Percentiles rank a stretch among this genome's conserved stretches.
Evolutionary conservation across 495 filamentous ascomycete species (phyloP).

Genomic region (Penicillium paxilli): DNA sequence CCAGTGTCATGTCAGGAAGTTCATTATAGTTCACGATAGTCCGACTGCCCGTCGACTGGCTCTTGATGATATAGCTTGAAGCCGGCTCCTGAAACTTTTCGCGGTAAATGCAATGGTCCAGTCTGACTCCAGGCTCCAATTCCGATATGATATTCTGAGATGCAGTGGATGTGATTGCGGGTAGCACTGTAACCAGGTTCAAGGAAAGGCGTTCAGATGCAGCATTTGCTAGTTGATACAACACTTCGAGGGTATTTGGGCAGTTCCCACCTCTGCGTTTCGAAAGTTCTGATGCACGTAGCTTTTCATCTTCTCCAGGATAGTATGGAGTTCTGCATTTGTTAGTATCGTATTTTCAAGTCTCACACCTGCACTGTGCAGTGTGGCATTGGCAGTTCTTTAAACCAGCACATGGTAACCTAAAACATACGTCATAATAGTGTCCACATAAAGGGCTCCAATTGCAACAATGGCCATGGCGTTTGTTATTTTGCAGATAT

Average conservation of each 20-base stretch:
- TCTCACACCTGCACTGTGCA: too few species aligned
- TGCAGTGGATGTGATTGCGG: slow-evolving; percentile 36
- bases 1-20: slow-evolving; percentile 61
- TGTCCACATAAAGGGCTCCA: slow-evolving; percentile 69
- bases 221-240: slow-evolving; percentile 53
- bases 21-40: slow-evolving; percentile 72
- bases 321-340: slow-evolving; percentile 58
- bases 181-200: slow-evolving; percentile 45
- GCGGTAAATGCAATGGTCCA: slow-evolving; percentile 60
- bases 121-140: slow-evolving; percentile 45
- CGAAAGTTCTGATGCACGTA: slow-evolving; percentile 58
- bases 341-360: background rate
- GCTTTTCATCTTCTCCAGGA: slow-evolving; percentile 69
- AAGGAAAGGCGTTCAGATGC: slow-evolving; percentile 18
- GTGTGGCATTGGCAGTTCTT: background rate
- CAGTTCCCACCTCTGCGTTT: slow-evolving; percentile 72
- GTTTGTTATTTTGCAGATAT: background rate
- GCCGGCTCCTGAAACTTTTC: slow-evolving; percentile 55
- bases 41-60: slow-evolving; percentile 55
- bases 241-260: slow-evolving; percentile 68
- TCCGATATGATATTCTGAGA: slow-evolving; percentile 38
- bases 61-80: slow-evolving; percentile 72
- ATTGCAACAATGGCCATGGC: slow-evolving; percentile 54
- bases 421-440: slow-evolving; percentile 60
- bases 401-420: background rate